A percentile compares a stretch with the other conserved stretches of the same genome.
Evolutionary conservation across 768 basidiomycete genomes (phyloP).

Genomic region (Russula sp.): DNA sequence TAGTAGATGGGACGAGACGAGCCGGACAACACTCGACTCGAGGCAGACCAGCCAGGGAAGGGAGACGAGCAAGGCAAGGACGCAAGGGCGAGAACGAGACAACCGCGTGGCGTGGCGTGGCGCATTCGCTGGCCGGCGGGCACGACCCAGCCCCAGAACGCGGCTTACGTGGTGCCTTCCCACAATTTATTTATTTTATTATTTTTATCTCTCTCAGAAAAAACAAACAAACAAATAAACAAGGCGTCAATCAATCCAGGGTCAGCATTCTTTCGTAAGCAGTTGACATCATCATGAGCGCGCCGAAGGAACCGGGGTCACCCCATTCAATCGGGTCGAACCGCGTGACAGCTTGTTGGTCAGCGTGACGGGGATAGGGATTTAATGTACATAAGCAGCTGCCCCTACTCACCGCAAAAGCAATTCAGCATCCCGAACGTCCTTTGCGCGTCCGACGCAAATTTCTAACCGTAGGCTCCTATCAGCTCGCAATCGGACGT

Average conservation of each 20-base stretch:
- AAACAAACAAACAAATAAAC: too few relatives aligned
- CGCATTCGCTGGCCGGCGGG: background rate
- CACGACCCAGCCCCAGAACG: background rate
- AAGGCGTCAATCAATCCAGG: background rate
- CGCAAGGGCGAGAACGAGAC: background rate
- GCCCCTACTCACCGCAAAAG: background rate
- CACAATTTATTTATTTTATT: background rate
- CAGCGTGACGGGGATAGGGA: background rate
- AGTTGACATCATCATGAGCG: background rate
- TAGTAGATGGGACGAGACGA: background rate
- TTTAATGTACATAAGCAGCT: conserved; percentile 14
- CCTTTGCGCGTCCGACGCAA: background rate
- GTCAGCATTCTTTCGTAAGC: conserved; percentile 3
- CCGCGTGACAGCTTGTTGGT: background rate
- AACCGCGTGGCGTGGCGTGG: background rate
- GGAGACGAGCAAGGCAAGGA: conserved; percentile 2
- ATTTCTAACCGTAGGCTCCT: background rate
- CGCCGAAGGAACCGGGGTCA: background rate
- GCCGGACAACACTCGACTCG: background rate
- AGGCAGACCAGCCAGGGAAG: conserved; percentile 9
- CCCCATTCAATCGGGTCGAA: background rate
- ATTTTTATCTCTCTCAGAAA: background rate
- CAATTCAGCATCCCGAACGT: conserved; percentile 9
- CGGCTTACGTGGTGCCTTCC: background rate
- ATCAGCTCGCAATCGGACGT: background rate